phyloP scores from a whole-genome alignment of 441 rosid species.

The Pelargonium citronellum region DNA sequence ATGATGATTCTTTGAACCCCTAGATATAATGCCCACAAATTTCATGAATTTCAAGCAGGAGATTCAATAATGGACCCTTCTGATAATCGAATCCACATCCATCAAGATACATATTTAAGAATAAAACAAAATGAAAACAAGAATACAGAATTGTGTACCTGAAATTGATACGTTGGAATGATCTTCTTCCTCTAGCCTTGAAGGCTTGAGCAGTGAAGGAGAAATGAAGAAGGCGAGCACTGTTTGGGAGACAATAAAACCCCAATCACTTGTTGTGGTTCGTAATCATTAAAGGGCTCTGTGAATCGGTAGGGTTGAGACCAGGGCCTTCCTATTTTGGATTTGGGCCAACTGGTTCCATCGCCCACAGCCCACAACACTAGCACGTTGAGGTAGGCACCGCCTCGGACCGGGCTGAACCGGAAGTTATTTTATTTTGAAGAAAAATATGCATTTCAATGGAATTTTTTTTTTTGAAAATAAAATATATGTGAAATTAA shows the following conservation, averaged over 20 bases:
- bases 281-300: neutral
- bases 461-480: no score
- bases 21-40: neutral
- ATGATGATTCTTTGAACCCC: neutral
- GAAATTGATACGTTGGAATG: neutral
- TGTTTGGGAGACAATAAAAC: neutral
- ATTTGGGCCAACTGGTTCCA: neutral
- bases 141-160: neutral
- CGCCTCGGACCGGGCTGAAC: no score
- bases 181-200: neutral
- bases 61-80: neutral
- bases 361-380: neutral
- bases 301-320: neutral
- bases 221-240: no score
- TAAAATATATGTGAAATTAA: no score
- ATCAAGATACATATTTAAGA: neutral
- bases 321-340: neutral
- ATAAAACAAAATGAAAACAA: neutral
- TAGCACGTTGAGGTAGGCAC: no score
- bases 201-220: neutral
- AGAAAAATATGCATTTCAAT: no score
- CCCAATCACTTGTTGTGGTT: neutral
- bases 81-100: neutral
- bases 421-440: no score
- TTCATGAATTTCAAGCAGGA: neutral